These are phyloP conservation scores for Metschnikowia peoriensis DNA, from an alignment of 805 yeast species.

Conservation along the genomic window DNA sequence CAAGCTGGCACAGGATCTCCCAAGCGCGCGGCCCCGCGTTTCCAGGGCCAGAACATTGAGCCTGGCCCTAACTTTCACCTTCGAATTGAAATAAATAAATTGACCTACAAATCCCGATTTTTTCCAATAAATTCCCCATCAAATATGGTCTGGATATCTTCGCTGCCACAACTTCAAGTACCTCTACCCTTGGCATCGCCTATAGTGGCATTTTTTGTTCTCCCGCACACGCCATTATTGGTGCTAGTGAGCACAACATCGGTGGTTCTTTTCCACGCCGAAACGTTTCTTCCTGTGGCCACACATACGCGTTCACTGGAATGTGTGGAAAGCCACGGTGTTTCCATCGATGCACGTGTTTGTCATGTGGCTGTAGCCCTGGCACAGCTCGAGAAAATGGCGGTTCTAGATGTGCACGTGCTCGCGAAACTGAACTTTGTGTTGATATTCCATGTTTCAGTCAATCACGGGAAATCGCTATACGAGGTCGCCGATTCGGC, in stretches of 20 bases:
- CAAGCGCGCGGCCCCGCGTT: no score
- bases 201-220: constrained; percentile 6
- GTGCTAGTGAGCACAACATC: constrained; percentile 10
- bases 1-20: no score
- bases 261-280: constrained; percentile 9
- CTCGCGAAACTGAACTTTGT: constrained; percentile 13
- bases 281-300: constrained; percentile 16
- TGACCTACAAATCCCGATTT: neutral
- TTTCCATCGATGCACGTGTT: constrained; percentile 15
- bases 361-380: constrained; percentile 38
- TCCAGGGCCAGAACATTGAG: no score
- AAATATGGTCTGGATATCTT: constrained; percentile 37
- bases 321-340: constrained; percentile 16
- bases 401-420: constrained; percentile 14
- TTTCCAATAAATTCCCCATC: neutral
- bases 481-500: constrained; percentile 29
- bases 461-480: constrained; percentile 30
- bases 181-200: constrained; percentile 22
- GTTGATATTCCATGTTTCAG: constrained; percentile 21
- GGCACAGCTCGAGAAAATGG: constrained; percentile 25
- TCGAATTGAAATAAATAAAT: no score
- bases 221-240: constrained; percentile 19
- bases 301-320: constrained; percentile 15
- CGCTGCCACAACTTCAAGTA: constrained; percentile 28
- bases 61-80: no score